Evolutionary conservation across 78 protist genomes (phyloP).

Genomic region (Isochrysis galbana): DNA sequence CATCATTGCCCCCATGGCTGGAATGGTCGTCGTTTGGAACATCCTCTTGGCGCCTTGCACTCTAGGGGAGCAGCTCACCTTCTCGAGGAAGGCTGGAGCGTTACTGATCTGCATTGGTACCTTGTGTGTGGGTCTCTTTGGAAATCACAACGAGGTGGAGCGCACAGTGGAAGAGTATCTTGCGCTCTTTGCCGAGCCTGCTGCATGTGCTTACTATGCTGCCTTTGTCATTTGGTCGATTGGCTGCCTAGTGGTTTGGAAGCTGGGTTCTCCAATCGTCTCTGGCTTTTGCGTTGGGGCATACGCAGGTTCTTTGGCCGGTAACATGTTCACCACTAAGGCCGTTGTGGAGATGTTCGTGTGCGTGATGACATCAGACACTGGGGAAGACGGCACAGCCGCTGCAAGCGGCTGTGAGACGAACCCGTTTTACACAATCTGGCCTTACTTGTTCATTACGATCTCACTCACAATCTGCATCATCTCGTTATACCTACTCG

Average conservation of each 20-base stretch:
- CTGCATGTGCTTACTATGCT: background rate
- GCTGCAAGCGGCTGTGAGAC: background rate
- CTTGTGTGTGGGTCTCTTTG: background rate
- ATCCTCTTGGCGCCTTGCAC: background rate
- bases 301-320: background rate
- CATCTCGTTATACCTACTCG: background rate
- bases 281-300: background rate
- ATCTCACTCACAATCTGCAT: background rate
- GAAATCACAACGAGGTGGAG: background rate
- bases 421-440: background rate
- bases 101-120: background rate
- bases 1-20: background rate
- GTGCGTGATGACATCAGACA: background rate
- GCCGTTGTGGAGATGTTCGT: background rate
- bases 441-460: too few species aligned
- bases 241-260: background rate
- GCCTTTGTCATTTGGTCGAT: background rate
- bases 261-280: background rate
- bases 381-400: background rate
- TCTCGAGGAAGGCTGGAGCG: background rate
- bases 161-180: background rate
- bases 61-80: background rate
- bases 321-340: background rate
- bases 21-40: slow-evolving; percentile 1
- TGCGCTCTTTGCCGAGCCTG: background rate